Conservation (phyloP, 331 rosid genomes). For the Pyracantha coccinea region DNA sequence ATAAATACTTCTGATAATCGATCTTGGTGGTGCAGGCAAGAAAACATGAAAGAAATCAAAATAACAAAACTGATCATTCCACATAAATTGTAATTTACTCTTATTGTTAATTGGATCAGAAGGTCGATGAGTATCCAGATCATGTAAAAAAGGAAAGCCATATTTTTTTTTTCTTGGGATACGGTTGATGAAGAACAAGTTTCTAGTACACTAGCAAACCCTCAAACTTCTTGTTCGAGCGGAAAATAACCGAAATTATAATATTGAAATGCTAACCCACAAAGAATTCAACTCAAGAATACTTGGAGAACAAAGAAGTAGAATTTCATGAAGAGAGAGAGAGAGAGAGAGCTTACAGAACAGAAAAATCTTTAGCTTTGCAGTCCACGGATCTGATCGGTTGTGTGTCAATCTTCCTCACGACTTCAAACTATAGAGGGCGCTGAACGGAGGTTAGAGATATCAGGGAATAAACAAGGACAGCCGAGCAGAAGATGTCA, state of each 20-base stretch:
- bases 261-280: not conserved
- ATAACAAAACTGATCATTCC: not conserved
- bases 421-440: not conserved
- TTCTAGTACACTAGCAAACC: not conserved
- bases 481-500: slow-evolving; percentile 3
- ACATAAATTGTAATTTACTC: not conserved
- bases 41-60: not conserved
- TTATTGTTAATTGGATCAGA: not conserved
- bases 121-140: not conserved
- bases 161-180: not conserved
- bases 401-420: not conserved
- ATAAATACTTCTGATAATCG: too few relatives aligned
- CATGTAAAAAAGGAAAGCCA: not conserved
- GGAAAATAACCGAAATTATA: too few relatives aligned
- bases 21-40: too few relatives aligned
- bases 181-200: not conserved
- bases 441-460: not conserved
- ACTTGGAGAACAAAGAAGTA: not conserved
- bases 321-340: not conserved
- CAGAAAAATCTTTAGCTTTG: not conserved
- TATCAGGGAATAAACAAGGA: slow-evolving; percentile 27
- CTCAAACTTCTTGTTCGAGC: not conserved
- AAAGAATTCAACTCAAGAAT: not conserved
- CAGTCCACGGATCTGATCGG: not conserved
- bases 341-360: too few relatives aligned